These are phyloP conservation scores for Colletotrichum higginsianum DNA, from an alignment of 2,329 filamentous ascomycete species.

Conservation along the genomic window DNA sequence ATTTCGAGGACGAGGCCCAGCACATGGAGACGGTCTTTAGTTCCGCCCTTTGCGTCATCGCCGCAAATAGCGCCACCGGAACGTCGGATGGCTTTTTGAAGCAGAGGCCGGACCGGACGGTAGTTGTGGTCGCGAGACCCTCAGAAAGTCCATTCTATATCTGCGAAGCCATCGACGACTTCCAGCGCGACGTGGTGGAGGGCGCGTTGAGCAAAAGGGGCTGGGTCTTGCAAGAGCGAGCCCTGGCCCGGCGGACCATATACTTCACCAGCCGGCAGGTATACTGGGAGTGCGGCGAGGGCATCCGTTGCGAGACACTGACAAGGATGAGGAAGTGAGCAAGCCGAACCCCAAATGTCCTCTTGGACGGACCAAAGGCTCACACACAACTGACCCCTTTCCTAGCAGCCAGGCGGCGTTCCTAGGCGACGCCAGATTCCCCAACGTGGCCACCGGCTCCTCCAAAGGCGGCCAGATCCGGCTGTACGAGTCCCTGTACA, in stretches of 20 bases:
- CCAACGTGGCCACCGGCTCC: neutral
- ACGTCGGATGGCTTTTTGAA: neutral
- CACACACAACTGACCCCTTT: neutral
- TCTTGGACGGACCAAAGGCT: neutral
- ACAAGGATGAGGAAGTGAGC: conserved; percentile 52
- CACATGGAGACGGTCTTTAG: conserved; percentile 29
- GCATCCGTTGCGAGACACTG: conserved; percentile 53
- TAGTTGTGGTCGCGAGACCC: neutral
- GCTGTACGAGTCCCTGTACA: conserved; percentile 8
- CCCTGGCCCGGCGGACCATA: conserved; percentile 1
- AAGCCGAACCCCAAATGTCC: too few species aligned
- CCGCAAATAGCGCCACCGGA: neutral
- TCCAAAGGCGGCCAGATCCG: conserved; percentile 6
- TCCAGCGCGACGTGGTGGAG: neutral
- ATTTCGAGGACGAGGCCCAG: neutral
- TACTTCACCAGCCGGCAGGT: neutral
- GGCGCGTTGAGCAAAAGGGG: conserved; percentile 3
- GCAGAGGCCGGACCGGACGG: neutral
- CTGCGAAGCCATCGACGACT: conserved; percentile 50
- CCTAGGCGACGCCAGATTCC: conserved; percentile 13
- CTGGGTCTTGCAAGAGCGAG: conserved; percentile 20
- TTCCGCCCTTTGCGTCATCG: conserved; percentile 2
- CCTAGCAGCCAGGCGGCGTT: neutral
- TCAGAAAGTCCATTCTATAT: conserved; percentile 25
- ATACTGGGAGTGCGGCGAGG: conserved; percentile 27